Base-by-base conservation (phyloP, 1,284 basidiomycete genomes). In the Blastosporella zonata region DNA sequence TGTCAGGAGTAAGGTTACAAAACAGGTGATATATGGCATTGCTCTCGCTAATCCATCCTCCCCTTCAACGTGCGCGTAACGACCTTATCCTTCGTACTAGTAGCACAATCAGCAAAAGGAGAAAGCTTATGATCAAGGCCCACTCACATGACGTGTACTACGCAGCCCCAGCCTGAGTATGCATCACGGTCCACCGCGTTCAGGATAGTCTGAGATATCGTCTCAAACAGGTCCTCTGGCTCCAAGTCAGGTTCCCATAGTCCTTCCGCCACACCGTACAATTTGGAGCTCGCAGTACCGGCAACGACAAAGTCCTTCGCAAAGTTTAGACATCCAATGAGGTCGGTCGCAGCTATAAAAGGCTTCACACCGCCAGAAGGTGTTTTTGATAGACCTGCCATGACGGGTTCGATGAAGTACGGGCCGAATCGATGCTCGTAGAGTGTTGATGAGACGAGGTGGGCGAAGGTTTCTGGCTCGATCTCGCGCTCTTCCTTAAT, bases 401-500 rank as follows among this genome's bases (percentile, higher is more conserved):
- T 87, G 52, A 99, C 93, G 13, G 97, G 97, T 68, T 98, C 95
- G 61, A 96, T 85, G 71, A 96, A 98, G 77, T 93, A 99, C 17
- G 96, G 95, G 1, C 93, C 93, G 62, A 98, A 99, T 68, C 96
- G 85, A 65, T 85, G 85, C 72, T 98, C 94, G 69, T 99, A 99
- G 22, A 99, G 79, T n/a, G 96, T 97, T 48, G 92, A 95, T 46
- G 92, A 95, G 55, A 98, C 88, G 56, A 99, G 84, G 64, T 96
- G 92, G 20, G 94, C 90, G 70, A 99, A 98, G 6, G 93, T 94
- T 73, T 95, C 87, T 40, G 97, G 97, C 60, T 94, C 87, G 63
- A 99, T 97, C 62, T 95, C 89, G 53, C 97, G 83, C 66, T 98
- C 96, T 68, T 99, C 97, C 74, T 99, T 99, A 82, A 99, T 97